Base-by-base conservation (phyloP, 768 basidiomycete species). In the Kwoniella pini region DNA sequence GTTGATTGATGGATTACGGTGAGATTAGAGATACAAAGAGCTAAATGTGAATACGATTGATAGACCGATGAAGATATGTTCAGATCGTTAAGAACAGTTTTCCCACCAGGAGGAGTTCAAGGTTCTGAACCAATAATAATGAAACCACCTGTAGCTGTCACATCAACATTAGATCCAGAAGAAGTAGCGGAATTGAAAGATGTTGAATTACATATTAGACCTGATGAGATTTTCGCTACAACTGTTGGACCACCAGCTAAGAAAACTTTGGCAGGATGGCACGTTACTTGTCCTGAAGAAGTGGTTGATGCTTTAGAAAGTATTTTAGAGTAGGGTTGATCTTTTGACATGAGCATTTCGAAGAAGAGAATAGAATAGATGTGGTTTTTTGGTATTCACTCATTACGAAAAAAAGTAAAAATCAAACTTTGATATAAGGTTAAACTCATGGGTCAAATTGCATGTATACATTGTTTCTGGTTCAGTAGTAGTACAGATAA, bases 51-150 rank as follows among this genome's bases (percentile, higher is more conserved):
- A 5, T n/a, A 28, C 26, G 10, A 19, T 24, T 11, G n/a, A 12
- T 67, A 89, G 90, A 94, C 94, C 48, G 92, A 97, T 81, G 95
- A 99, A 81, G 95, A 99, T 81, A 99, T 99, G 95, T 97, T 97
- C 88, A 88, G 93, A 66, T 84, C 91, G 0, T 82, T 95, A 0
- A 83, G 85, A 67, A 59, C 74, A 22, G 81, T 87, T 64, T 88
- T 89, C 80, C 77, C 81, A 36, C 72, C 75, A 17, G 77, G 77
- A 10, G 60, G 77, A 30, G 57, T 65, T 56, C 64, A 67, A 24
- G 74, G 70, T 22, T 31, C 38, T 3, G 72, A 76, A 70, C 27
- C 81, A 66, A 46, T 82, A 12, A 79, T 78, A 7, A 83, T 82
- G 72, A 60, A 67, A 26, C 75, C 81, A 0, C 81, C 81, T 74